These are phyloP conservation scores for Atalantia buxifolia DNA, from an alignment of 345 rosid genomes.

Conservation along the genomic window DNA sequence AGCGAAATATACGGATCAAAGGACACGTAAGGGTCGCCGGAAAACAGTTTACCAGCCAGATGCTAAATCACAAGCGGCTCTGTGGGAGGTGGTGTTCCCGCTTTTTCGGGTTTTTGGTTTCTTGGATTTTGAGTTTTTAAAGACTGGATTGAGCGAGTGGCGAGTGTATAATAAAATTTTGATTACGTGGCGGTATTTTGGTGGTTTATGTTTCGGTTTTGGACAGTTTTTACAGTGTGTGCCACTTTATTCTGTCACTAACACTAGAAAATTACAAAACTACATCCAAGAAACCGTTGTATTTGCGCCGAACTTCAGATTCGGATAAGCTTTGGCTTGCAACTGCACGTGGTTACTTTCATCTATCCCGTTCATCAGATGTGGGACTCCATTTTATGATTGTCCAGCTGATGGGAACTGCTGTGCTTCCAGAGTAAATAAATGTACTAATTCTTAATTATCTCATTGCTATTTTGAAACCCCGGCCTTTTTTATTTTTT, in stretches of 20 bases:
- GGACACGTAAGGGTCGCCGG: constrained; percentile 8
- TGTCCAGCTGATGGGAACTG: not conserved
- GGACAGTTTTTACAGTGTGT: constrained; percentile 3
- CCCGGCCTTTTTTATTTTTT: no score
- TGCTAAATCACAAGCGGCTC: not conserved
- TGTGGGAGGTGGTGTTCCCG: not conserved
- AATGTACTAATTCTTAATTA: no score
- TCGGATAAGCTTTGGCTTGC: constrained; percentile 2
- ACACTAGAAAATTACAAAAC: not conserved
- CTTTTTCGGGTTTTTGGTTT: constrained; percentile 1
- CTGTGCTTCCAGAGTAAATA: no score
- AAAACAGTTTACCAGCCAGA: not conserved
- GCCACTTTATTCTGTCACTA: not conserved
- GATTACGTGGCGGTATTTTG: constrained; percentile 16
- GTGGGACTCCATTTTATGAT: not conserved
- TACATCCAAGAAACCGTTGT: not conserved
- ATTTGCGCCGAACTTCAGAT: constrained; percentile 3
- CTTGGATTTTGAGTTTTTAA: not conserved
- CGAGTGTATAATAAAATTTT: not conserved
- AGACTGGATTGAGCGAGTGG: not conserved
- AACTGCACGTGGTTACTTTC: not conserved
- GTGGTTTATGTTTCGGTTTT: constrained; percentile 17
- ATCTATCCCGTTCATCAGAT: not conserved
- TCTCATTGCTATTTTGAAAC: no score
- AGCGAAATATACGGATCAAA: constrained; percentile 3